Conservation (phyloP, 306 rosid genomes). For the Vigna reflexopilosa region DNA sequence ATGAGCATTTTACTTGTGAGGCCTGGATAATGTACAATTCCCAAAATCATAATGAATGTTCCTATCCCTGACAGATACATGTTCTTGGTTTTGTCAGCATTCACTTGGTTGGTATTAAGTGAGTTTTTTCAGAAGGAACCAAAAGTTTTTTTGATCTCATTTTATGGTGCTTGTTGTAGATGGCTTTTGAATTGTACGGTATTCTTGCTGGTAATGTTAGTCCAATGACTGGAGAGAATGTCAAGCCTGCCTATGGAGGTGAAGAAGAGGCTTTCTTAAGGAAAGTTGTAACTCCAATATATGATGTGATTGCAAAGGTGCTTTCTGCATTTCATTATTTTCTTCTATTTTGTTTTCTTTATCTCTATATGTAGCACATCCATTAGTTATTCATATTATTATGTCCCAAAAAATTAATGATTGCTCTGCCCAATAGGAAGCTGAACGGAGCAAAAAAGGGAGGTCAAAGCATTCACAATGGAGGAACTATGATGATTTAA, state of each 20-base stretch:
- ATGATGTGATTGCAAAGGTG: conserved; percentile 92
- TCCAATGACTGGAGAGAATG: conserved; percentile 97
- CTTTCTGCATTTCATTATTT: conserved; percentile 31
- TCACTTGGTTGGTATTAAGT: conserved; percentile 10
- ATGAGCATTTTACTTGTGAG: background rate
- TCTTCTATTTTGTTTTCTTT: conserved; percentile 17
- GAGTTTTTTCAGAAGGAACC: conserved; percentile 18
- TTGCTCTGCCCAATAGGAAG: conserved; percentile 69
- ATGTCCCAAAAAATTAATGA: conserved; percentile 6
- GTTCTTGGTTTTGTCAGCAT: conserved; percentile 19
- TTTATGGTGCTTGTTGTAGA: conserved; percentile 57
- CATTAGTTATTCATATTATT: conserved; percentile 28
- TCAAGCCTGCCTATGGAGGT: conserved; percentile 99
- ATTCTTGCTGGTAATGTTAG: conserved; percentile 99
- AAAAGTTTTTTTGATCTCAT: conserved; percentile 30
- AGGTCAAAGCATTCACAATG: conserved; percentile 99
- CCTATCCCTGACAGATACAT: background rate
- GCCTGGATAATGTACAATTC: background rate
- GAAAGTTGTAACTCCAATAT: conserved; percentile 95
- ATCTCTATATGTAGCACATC: background rate
- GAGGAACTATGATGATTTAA: conserved; percentile 97
- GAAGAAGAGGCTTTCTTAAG: conserved; percentile 89
- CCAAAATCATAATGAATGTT: background rate
- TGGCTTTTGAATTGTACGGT: conserved; percentile 99
- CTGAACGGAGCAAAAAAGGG: conserved; percentile 76